phyloP scores from a whole-genome alignment of 306 rosid species.

The Aeschynomene evenia region DNA sequence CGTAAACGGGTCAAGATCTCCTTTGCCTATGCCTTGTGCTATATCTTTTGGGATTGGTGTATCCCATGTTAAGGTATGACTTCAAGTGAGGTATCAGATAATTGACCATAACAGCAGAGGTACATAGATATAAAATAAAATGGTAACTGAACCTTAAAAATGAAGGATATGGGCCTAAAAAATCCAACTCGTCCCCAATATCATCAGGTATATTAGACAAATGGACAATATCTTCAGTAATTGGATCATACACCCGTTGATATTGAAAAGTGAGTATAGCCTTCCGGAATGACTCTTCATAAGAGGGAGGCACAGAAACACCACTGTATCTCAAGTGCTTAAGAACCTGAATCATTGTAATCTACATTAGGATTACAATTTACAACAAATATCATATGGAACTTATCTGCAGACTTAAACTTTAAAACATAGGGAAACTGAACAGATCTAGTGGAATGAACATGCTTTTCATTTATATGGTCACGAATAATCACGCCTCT shows the following conservation, averaged over 20 bases:
- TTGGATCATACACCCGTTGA: conserved; percentile 83
- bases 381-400: conserved; percentile 8
- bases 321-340: conserved; percentile 80
- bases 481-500: not conserved
- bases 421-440: not conserved
- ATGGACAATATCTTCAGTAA: conserved; percentile 64
- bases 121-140: conserved; percentile 5
- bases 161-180: conserved; percentile 96
- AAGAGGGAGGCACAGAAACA: conserved; percentile 70
- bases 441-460: not conserved
- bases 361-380: conserved; percentile 30
- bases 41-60: conserved; percentile 65
- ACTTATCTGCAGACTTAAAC: not conserved
- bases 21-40: conserved; percentile 88
- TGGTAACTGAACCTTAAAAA: not conserved
- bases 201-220: conserved; percentile 51
- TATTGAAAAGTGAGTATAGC: conserved; percentile 79
- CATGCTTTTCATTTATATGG: not conserved
- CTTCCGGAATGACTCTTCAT: conserved; percentile 87
- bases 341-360: conserved; percentile 59
- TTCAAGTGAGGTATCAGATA: conserved; percentile 25
- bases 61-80: conserved; percentile 55
- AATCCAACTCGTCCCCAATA: conserved; percentile 63
- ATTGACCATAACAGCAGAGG: conserved; percentile 27
- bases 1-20: conserved; percentile 87